Evolutionary conservation across 495 filamentous ascomycete species (phyloP), one percentile per base, ranked within the genome.

Genomic region (Penicillium cataractarum): DNA sequence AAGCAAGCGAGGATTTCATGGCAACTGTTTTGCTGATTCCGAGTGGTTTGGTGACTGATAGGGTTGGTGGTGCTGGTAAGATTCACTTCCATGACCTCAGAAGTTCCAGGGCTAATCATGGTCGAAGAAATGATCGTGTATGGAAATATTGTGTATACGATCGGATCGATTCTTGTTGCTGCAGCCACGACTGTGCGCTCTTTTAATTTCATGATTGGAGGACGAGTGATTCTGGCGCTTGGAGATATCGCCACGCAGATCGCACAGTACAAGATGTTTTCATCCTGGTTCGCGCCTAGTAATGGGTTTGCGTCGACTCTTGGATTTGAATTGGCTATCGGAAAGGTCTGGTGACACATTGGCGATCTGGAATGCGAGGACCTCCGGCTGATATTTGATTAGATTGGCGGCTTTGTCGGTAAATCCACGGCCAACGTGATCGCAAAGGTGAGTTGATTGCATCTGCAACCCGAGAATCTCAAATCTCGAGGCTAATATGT

Each of bases 221-320:
- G 77, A 6, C 59, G 76, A 33, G 69, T 82, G 6, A 67, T 82
- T 40, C 68, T 78, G 17, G 75, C 77, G 0, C 58, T 82, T 1
- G 78, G 78, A 1, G 78, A 81, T 58, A 79, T 80, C 52, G 78
- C 80, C 0, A 82, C 78, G 6, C 78, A 81, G 60, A 69, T 80
- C 31, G 78, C 79, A 0, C 77, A 81, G 49, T 80, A 82, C 53
- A 82, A 82, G 49, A 79, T 82, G 73, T 82, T 81, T 53, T 82
- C 79, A 0, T 80, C 77, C 0, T 82, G 78, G 78, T 81, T 82
- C 61, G 67, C 78, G 2, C 77, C 79, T 2, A 79, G 68, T 33
- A 75, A 76, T 61, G 79, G 79, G 21, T 82, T 82, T 63, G 78
- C 78, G 10, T 77, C 78, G 0, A 80, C 76, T 12, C 65, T 82